These are phyloP conservation scores for Tephrocybe sp. DNA, from an alignment of 768 basidiomycete species.

Conservation along the genomic window DNA sequence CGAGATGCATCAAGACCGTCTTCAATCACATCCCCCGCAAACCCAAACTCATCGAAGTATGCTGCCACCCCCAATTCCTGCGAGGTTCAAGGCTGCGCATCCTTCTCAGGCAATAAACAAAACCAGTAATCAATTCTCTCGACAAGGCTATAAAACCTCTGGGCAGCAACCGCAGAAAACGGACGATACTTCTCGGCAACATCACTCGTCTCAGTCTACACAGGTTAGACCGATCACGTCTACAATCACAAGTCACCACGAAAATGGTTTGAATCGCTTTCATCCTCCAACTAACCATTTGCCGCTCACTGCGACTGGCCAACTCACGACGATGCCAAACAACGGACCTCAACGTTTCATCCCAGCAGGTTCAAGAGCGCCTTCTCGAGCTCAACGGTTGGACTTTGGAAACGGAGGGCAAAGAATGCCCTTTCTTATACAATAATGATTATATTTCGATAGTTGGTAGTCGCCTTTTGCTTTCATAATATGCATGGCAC, in stretches of 20 bases:
- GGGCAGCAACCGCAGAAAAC: conserved; percentile 33
- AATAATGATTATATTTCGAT: conserved; percentile 9
- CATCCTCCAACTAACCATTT: conserved; percentile 12
- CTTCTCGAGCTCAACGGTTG: conserved; percentile 23
- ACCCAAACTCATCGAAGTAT: conserved; percentile 16
- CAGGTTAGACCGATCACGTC: conserved; percentile 10
- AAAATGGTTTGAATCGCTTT: conserved; percentile 7
- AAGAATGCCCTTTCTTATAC: conserved; percentile 51
- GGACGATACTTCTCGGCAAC: conserved; percentile 46
- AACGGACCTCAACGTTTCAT: conserved; percentile 23
- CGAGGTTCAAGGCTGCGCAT: conserved; percentile 26
- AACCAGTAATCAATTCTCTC: conserved; percentile 7
- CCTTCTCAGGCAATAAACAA: conserved; percentile 8
- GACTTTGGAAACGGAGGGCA: conserved; percentile 36
- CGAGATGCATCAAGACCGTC: conserved; percentile 18
- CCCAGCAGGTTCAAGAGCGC: conserved; percentile 22
- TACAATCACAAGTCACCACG: conserved; percentile 11
- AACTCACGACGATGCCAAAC: conserved; percentile 15
- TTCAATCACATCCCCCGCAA: conserved; percentile 12
- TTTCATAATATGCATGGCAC: too few relatives aligned
- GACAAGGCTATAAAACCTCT: conserved; percentile 15
- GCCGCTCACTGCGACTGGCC: conserved; percentile 9
- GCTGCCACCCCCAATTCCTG: conserved; percentile 22
- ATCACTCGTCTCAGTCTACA: conserved; percentile 4
- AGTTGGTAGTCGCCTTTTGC: too few relatives aligned